A percentile compares a stretch with the other conserved stretches of the same genome.
These are phyloP conservation scores for Picochlorum sp. DNA, from an alignment of 139 green algal genomes.

Conservation along the genomic window DNA sequence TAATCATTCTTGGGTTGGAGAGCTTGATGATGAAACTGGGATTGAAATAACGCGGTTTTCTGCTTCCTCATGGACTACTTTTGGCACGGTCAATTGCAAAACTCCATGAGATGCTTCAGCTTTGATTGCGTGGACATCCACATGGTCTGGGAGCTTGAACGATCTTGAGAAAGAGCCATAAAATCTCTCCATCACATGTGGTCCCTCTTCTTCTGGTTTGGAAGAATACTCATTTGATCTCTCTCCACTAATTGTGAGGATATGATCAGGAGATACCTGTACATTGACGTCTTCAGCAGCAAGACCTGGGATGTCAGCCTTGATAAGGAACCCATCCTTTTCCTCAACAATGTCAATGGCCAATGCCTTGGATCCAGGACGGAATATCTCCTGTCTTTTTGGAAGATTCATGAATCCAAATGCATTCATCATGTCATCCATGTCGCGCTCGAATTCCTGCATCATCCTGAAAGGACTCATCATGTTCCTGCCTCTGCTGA, in stretches of 20 bases:
- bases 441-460: slow-evolving; percentile 4
- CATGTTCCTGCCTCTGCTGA: not conserved
- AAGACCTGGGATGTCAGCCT: slow-evolving; percentile 10
- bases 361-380: not conserved
- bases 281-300: slow-evolving; percentile 1
- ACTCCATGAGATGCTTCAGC: slow-evolving; percentile 8
- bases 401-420: slow-evolving; percentile 11
- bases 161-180: slow-evolving; percentile 9
- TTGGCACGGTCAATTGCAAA: slow-evolving; percentile 4
- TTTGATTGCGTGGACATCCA: slow-evolving; percentile 3
- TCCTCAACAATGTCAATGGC: slow-evolving; percentile 7
- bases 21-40: not conserved
- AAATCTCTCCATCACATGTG: slow-evolving; percentile 4
- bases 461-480: slow-evolving; percentile 1
- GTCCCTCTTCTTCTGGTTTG: slow-evolving; percentile 6
- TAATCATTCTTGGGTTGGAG: no score
- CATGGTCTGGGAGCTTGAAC: slow-evolving; percentile 16
- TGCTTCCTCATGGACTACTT: not conserved
- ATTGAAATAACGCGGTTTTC: slow-evolving; percentile 3
- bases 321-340: not conserved
- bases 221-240: not conserved
- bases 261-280: slow-evolving; percentile 7
- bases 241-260: slow-evolving; percentile 11
- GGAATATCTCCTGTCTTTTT: not conserved
- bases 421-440: slow-evolving; percentile 14